Evolutionary conservation across 257 asterid species (phyloP).

Genomic region (Osmanthus fragrans): DNA sequence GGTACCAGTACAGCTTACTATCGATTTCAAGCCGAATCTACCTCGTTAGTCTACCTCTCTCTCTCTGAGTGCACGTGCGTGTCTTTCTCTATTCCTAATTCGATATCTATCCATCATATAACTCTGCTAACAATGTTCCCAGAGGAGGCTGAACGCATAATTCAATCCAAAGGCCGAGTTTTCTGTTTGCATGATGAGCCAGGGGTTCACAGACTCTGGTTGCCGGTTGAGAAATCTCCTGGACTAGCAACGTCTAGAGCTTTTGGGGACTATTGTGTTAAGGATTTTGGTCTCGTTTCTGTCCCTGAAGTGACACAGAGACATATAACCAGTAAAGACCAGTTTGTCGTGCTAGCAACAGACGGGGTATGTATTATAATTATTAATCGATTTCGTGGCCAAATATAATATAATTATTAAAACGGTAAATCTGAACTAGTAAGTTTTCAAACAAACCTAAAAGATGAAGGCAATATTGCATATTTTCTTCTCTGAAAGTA

Average conservation of each 20-base stretch:
- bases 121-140: conserved; percentile 13
- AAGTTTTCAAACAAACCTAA: too few relatives aligned
- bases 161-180: conserved; percentile 67
- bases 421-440: too few relatives aligned
- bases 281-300: conserved; percentile 78
- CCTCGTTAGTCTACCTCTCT: conserved; percentile 39
- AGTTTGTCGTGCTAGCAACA: conserved; percentile 79
- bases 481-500: too few relatives aligned
- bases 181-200: conserved; percentile 78
- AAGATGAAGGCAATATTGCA: too few relatives aligned
- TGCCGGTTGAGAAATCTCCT: conserved; percentile 75
- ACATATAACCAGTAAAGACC: conserved; percentile 67
- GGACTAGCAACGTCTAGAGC: conserved; percentile 99
- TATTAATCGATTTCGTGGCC: neutral
- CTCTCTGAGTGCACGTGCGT: neutral
- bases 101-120: neutral
- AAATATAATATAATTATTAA: too few relatives aligned
- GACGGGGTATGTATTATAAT: conserved; percentile 71
- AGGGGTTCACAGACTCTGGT: conserved; percentile 85
- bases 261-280: conserved; percentile 84
- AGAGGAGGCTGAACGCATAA: conserved; percentile 88
- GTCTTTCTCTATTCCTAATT: neutral
- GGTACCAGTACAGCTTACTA: conserved; percentile 73
- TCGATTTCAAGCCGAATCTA: conserved; percentile 89
- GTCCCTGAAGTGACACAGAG: conserved; percentile 84